Base-by-base conservation (phyloP, 2,329 filamentous ascomycete genomes). In the Hirsutella rhossiliensis region DNA sequence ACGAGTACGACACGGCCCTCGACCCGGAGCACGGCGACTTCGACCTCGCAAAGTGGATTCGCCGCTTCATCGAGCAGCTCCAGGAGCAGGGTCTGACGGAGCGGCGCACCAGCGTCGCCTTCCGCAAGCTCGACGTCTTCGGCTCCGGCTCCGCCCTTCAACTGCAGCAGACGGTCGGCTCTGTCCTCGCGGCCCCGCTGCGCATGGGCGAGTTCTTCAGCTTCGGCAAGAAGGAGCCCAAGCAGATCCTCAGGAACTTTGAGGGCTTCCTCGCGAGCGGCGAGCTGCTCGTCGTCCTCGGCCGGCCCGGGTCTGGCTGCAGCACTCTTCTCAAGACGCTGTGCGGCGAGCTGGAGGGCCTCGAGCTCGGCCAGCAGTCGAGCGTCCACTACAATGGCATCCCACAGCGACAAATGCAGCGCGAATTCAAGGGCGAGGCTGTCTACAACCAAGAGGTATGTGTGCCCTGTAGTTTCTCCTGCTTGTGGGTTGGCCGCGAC, bases 371-470 rank as follows among this genome's bases (percentile, higher is more conserved):
- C 20, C 54, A 71, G 0, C 45, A 64, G 1, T 73, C 76, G 0
- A 54, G 54, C 0, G 68, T 85, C 19, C 73, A 80, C 54, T 85
- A 84, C 58, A 74, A 82, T 43, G 80, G 80, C 18, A 72, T 74
- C n/a, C 57, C 68, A 0, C 67, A 69, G 48, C 56, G 65, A 45
- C 59, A 66, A 44, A 80, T 80, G 70, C 65, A 67, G 41, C 69
- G 69, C 47, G 69, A 80, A 52, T 84, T 81, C 54, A 72, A 76
- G 46, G 79, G 78, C 36, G 80, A 79, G 59, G 71, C 81, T 2
- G 68, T 86, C 12, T 89, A 90, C 58, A 87, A 87, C 52, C 80
- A 86, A 13, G 85, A 90, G 62, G 78, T 65, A 45, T 34, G 44
- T 29, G 12, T 7, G 4, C 5, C 8, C 13, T 42, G 23, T 36